Evolutionary conservation across 306 rosid species (phyloP).

Genomic region (Aeschynomene evenia): DNA sequence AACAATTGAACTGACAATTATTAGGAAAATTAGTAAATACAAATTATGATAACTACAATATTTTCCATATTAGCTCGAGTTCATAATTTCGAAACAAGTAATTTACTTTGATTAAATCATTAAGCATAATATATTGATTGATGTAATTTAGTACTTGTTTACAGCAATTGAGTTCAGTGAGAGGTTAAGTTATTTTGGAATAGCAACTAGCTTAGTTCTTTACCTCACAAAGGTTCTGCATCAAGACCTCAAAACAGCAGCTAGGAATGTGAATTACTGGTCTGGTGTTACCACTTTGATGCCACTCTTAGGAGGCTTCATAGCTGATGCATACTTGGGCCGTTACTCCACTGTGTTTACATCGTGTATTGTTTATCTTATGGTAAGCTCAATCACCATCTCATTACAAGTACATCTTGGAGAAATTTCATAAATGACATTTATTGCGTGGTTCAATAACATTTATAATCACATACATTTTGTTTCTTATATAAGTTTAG

Average conservation of each 20-base stretch:
- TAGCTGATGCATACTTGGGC: slow-evolving; percentile 91
- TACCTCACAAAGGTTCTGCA: slow-evolving; percentile 77
- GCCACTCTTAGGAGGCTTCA: slow-evolving; percentile 85
- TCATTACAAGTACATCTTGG: not conserved
- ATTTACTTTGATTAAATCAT: not conserved
- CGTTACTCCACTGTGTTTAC: slow-evolving; percentile 70
- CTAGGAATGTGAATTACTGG: slow-evolving; percentile 85
- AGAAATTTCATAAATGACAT: too few relatives aligned
- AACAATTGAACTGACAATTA: too few relatives aligned
- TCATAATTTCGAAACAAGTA: not conserved
- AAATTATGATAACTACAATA: too few relatives aligned
- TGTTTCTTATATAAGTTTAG: too few relatives aligned
- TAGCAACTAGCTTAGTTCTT: slow-evolving; percentile 78
- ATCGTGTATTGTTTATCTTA: slow-evolving; percentile 61
- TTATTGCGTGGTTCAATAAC: too few relatives aligned
- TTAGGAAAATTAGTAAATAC: too few relatives aligned
- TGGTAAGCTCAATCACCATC: slow-evolving; percentile 43
- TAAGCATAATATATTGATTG: not conserved
- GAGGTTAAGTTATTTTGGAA: slow-evolving; percentile 84
- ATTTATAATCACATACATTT: too few relatives aligned
- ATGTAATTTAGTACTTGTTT: not conserved
- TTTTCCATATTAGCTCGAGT: not conserved
- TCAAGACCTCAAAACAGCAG: slow-evolving; percentile 81
- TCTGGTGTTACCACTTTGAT: slow-evolving; percentile 82
- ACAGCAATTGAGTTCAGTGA: slow-evolving; percentile 94